Conservation (phyloP, 2,329 filamentous ascomycete species). For the Monilinia fructigena region DNA sequence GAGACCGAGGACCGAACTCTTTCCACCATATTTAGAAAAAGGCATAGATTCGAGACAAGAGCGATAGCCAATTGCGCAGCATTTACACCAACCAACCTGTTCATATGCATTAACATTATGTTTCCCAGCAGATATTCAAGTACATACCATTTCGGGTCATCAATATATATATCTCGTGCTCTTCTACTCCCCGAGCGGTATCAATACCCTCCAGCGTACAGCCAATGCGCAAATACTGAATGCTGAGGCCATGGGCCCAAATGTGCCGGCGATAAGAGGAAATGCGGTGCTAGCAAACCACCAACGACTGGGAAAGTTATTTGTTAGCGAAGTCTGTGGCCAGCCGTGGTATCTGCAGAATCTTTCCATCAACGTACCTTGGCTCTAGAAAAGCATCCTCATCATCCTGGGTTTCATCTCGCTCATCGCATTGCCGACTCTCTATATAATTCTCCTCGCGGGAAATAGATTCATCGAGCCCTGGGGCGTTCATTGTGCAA, state of each 20-base stretch:
- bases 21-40: slow-evolving; percentile 84
- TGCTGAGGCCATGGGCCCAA: slow-evolving; percentile 83
- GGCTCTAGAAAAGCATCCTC: slow-evolving; percentile 36
- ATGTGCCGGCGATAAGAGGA: slow-evolving; percentile 77
- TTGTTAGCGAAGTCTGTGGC: background rate
- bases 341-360: background rate
- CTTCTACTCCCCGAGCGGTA: slow-evolving; percentile 51
- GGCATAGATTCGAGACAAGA: slow-evolving; percentile 73
- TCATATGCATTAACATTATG: background rate
- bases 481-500: slow-evolving; percentile 38
- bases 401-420: slow-evolving; percentile 34
- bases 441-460: slow-evolving; percentile 36
- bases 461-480: slow-evolving; percentile 36
- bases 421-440: slow-evolving; percentile 31
- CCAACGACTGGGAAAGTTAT: slow-evolving; percentile 44
- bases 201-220: slow-evolving; percentile 68
- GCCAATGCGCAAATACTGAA: slow-evolving; percentile 87
- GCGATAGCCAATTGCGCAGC: slow-evolving; percentile 74
- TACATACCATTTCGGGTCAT: slow-evolving; percentile 68
- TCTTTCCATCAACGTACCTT: slow-evolving; percentile 25
- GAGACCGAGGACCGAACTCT: slow-evolving; percentile 78
- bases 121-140: background rate
- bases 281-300: slow-evolving; percentile 66
- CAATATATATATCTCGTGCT: slow-evolving; percentile 54
- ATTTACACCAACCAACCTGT: slow-evolving; percentile 71